A percentile compares a stretch with the other conserved stretches of the same genome.
These are phyloP conservation scores for Aspergillus diversus DNA, from an alignment of 495 filamentous ascomycete genomes.

Conservation along the genomic window DNA sequence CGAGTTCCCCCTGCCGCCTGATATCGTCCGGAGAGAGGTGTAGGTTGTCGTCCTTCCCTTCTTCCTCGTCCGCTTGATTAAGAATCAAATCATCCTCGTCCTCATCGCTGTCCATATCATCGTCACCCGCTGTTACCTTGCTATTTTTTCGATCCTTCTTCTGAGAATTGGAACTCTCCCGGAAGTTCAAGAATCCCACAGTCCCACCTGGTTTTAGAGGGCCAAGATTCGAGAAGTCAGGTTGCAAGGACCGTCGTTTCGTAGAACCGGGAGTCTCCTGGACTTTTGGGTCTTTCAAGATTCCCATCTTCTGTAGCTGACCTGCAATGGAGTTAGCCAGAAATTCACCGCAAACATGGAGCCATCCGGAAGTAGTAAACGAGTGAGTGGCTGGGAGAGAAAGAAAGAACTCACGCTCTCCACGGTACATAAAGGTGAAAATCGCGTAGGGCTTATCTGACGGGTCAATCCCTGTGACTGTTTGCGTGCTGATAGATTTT, in stretches of 20 bases:
- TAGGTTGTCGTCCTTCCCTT: constrained; percentile 68
- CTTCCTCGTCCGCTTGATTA: constrained; percentile 70
- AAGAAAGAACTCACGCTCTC: constrained; percentile 72
- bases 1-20: constrained; percentile 78
- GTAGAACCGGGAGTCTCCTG: constrained; percentile 57
- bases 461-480: constrained; percentile 96
- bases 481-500: constrained; percentile 96
- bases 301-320: constrained; percentile 93
- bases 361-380: background rate
- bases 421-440: constrained; percentile 98
- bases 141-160: constrained; percentile 55
- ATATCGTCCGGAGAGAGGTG: constrained; percentile 78
- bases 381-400: background rate
- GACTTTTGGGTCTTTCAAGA: constrained; percentile 65
- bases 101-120: constrained; percentile 76
- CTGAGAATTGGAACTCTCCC: constrained; percentile 64
- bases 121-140: constrained; percentile 53
- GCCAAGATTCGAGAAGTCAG: constrained; percentile 82
- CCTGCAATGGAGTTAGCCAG: constrained; percentile 51
- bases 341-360: background rate
- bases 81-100: constrained; percentile 62
- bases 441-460: constrained; percentile 94
- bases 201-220: constrained; percentile 81
- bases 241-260: constrained; percentile 76
- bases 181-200: constrained; percentile 88